A percentile compares a stretch with the other conserved stretches of the same genome.
Conservation (phyloP, 768 basidiomycete species). For the Lactarius evosmus region DNA sequence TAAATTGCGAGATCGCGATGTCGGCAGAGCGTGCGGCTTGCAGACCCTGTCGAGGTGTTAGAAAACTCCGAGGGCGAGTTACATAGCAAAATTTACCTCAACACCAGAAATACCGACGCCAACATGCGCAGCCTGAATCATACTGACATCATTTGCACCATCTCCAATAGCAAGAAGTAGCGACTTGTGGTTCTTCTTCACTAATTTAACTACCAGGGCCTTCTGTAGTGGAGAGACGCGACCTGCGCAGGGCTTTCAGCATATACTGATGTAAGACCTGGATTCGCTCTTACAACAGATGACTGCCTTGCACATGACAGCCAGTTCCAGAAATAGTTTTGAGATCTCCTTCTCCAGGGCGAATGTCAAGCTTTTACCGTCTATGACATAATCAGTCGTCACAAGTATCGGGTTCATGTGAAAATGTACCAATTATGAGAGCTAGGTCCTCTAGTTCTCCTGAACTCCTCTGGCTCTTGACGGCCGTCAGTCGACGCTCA, state of each 20-base stretch:
- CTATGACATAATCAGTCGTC: conserved; percentile 39
- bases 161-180: conserved; percentile 97
- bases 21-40: conserved; percentile 98
- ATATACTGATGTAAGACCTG: not conserved
- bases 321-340: conserved; percentile 87
- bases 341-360: conserved; percentile 93
- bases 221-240: conserved; percentile 98
- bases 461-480: conserved; percentile 86
- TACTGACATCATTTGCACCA: conserved; percentile 97
- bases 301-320: conserved; percentile 97
- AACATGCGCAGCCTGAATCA: conserved; percentile 99
- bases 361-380: conserved; percentile 91
- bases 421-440: conserved; percentile 76
- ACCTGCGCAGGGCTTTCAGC: conserved; percentile 44
- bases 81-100: conserved; percentile 51
- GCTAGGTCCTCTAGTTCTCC: conserved; percentile 96
- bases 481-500: conserved; percentile 82
- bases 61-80: not conserved
- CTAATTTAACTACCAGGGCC: conserved; percentile 96
- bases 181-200: conserved; percentile 92
- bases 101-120: conserved; percentile 98
- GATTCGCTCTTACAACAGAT: conserved; percentile 75
- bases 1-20: conserved; percentile 96
- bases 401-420: not conserved
- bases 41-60: conserved; percentile 57